phyloP scores from a whole-genome alignment of 2,329 filamentous ascomycete species.

The Alternaria panax region DNA sequence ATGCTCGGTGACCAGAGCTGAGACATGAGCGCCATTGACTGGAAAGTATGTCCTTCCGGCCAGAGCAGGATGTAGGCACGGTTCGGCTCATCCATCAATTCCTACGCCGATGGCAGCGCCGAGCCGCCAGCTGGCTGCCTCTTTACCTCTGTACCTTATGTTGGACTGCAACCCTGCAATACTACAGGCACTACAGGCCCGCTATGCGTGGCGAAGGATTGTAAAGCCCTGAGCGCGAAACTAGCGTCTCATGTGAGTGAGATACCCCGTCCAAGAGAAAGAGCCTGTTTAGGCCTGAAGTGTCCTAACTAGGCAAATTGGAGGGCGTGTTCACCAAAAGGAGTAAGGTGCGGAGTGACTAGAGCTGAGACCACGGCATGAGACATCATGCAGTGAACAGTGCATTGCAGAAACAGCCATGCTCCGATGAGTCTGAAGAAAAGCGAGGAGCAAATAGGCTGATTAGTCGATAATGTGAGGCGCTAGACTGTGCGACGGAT shows the following conservation, averaged over 20 bases:
- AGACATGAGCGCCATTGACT: conserved; percentile 6
- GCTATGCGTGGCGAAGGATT: neutral
- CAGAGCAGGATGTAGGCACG: neutral
- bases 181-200: neutral
- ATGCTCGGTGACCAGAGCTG: neutral
- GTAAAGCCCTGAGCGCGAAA: neutral
- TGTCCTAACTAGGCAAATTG: neutral
- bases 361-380: neutral
- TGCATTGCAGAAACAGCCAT: neutral
- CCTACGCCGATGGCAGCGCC: neutral
- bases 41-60: conserved; percentile 7
- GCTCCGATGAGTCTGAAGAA: neutral
- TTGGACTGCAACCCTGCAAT: conserved; percentile 1
- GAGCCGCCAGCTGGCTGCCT: neutral
- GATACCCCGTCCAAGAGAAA: neutral
- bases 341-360: neutral
- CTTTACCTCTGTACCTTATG: neutral
- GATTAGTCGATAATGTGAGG: neutral
- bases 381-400: neutral
- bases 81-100: conserved; percentile 3
- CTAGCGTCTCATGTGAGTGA: neutral
- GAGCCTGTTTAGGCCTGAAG: neutral
- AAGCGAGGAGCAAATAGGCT: neutral
- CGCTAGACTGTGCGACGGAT: neutral
- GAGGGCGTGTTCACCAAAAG: neutral